phyloP scores from a whole-genome alignment of 805 yeast genomes.

The Candida sphagnicola region DNA sequence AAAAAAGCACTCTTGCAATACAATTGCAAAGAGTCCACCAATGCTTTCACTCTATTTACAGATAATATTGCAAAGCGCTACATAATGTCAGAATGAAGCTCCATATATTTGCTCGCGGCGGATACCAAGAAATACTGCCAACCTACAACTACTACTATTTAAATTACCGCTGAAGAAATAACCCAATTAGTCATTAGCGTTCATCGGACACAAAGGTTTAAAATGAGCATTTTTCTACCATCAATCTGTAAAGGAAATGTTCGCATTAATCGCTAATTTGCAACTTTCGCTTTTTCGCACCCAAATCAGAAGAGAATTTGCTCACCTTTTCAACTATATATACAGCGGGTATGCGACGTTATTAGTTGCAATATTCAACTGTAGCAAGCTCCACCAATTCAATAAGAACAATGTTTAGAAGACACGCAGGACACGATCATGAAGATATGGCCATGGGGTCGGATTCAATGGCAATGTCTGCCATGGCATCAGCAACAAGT shows the following conservation, averaged over 20 bases:
- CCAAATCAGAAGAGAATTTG: background rate
- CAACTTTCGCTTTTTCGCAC: background rate
- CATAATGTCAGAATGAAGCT: too few relatives aligned
- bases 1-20: too few relatives aligned
- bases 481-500: slow-evolving; percentile 5
- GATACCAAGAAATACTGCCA: too few relatives aligned
- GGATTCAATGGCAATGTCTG: slow-evolving; percentile 10
- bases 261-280: background rate
- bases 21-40: too few relatives aligned
- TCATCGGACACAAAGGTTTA: too few relatives aligned
- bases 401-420: background rate
- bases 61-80: too few relatives aligned
- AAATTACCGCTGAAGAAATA: background rate
- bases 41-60: too few relatives aligned
- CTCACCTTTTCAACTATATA: background rate
- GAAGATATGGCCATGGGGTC: slow-evolving; percentile 10
- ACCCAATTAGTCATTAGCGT: too few relatives aligned
- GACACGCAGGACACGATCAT: slow-evolving; percentile 1
- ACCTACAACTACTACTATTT: background rate
- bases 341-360: background rate
- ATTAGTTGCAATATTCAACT: too few relatives aligned
- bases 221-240: background rate
- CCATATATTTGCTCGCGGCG: too few relatives aligned
- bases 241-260: background rate
- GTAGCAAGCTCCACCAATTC: too few relatives aligned